Evolutionary conservation across 1,284 basidiomycete species (phyloP).

Genomic region (Cystobasidium sp.): DNA sequence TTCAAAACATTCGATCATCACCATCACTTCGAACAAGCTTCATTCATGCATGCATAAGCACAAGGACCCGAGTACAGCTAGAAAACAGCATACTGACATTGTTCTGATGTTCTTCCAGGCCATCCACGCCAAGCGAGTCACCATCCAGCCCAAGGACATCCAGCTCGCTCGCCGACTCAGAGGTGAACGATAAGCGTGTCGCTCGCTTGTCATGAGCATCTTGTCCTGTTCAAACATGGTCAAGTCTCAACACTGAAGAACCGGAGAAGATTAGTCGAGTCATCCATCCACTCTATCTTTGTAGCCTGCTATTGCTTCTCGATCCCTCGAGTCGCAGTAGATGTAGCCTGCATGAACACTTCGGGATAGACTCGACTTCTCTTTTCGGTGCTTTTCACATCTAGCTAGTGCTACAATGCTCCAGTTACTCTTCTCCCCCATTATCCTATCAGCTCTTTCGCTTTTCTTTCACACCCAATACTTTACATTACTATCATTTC

Average conservation of each 20-base stretch:
- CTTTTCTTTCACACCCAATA: too few species aligned
- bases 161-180: conserved; percentile 67
- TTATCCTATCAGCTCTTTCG: too few species aligned
- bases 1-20: conserved; percentile 34
- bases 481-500: not conserved
- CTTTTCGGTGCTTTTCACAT: not conserved
- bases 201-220: not conserved
- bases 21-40: too few species aligned
- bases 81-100: conserved; percentile 6
- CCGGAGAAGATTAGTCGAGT: not conserved
- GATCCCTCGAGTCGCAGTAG: not conserved
- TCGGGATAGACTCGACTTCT: not conserved
- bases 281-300: not conserved
- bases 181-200: conserved; percentile 61
- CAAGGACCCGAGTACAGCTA: not conserved
- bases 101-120: conserved; percentile 53
- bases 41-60: not conserved
- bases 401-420: not conserved
- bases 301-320: conserved; percentile 17
- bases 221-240: not conserved
- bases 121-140: conserved; percentile 66
- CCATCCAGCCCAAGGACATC: conserved; percentile 73
- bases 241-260: not conserved
- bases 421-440: not conserved
- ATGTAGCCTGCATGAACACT: conserved; percentile 8